phyloP scores from a whole-genome alignment of 257 asterid species.

The Fraxinus americana region DNA sequence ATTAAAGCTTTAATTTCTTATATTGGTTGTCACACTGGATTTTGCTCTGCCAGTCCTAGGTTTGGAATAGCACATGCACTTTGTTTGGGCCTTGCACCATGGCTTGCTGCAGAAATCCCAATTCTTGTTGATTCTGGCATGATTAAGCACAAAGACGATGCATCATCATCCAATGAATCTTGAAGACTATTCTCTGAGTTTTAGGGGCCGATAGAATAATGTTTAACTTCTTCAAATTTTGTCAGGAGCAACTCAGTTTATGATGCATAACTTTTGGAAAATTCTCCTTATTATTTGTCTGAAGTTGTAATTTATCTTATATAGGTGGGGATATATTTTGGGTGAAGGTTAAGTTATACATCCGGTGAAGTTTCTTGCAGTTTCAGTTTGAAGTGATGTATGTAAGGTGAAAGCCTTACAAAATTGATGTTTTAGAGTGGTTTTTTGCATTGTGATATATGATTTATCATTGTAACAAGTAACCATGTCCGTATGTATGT shows the following conservation, averaged over 20 bases:
- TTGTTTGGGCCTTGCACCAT: constrained; percentile 60
- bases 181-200: constrained; percentile 8
- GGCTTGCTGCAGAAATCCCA: constrained; percentile 65
- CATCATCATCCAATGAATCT: constrained; percentile 38
- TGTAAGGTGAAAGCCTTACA: background rate
- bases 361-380: background rate
- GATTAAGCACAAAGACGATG: constrained; percentile 56
- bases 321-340: background rate
- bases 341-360: background rate
- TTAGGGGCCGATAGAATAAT: background rate
- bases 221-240: background rate
- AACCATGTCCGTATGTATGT: no score
- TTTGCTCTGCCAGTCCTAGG: constrained; percentile 42
- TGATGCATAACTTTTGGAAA: background rate
- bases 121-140: constrained; percentile 56
- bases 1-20: background rate
- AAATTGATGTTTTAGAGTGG: background rate
- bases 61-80: constrained; percentile 61
- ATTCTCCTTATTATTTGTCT: background rate
- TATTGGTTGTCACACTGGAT: background rate
- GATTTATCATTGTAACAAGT: no score
- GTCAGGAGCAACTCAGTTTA: background rate
- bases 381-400: background rate
- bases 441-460: no score
- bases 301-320: background rate